Percentiles rank a stretch among this genome's conserved stretches.
phyloP scores from a whole-genome alignment of 305 asterid species.

The Fraxinus floribunda region DNA sequence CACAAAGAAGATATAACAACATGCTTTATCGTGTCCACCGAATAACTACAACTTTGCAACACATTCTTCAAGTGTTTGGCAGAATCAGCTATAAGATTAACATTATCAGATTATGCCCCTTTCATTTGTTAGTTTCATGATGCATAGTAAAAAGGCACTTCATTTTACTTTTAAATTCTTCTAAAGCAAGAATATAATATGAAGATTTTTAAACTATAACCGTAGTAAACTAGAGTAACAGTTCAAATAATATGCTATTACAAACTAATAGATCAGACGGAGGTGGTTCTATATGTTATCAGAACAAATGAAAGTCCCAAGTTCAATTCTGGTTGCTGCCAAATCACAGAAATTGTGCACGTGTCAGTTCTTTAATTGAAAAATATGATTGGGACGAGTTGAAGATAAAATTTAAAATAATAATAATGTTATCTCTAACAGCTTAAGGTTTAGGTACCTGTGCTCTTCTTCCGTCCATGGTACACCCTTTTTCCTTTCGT shows the following conservation, averaged over 20 bases:
- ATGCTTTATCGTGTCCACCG: not conserved
- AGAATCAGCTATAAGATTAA: not conserved
- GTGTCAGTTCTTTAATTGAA: not conserved
- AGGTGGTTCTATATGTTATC: not conserved
- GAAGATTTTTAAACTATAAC: not conserved
- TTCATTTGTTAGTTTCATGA: not conserved
- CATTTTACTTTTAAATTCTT: not conserved
- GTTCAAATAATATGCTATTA: not conserved
- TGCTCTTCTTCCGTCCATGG: conserved; percentile 73
- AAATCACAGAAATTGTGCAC: not conserved
- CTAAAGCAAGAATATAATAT: not conserved
- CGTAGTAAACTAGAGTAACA: not conserved
- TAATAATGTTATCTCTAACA: not conserved
- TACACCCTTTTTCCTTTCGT: conserved; percentile 78
- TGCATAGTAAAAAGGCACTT: not conserved
- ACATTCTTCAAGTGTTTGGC: not conserved
- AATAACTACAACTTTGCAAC: not conserved
- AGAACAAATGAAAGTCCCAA: not conserved
- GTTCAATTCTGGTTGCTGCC: not conserved
- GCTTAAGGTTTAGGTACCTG: not conserved
- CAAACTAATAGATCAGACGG: not conserved
- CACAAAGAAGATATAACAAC: not conserved
- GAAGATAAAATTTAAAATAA: not conserved
- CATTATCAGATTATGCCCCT: not conserved
- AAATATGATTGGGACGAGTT: not conserved